Percentiles rank a stretch among this genome's conserved stretches.
These are phyloP conservation scores for Salix suchowensis DNA, from an alignment of 345 rosid species.

Conservation along the genomic window DNA sequence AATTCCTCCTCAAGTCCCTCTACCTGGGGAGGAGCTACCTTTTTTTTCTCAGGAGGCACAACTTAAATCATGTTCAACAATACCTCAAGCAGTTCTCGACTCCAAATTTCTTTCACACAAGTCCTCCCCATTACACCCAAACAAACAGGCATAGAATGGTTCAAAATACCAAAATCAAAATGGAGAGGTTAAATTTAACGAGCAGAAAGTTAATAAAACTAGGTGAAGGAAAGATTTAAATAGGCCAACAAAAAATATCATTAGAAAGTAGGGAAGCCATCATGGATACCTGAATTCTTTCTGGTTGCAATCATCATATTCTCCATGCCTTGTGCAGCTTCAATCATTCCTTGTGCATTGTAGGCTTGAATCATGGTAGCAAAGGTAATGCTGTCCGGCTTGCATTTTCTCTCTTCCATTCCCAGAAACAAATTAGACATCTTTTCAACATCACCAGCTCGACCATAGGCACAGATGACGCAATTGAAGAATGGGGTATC, in stretches of 20 bases:
- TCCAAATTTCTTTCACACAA: neutral
- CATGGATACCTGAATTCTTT: slow-evolving; percentile 30
- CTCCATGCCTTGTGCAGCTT: slow-evolving; percentile 54
- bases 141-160: neutral
- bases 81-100: neutral
- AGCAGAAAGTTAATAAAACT: neutral
- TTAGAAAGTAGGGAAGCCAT: neutral
- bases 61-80: neutral
- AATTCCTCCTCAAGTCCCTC: neutral
- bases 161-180: neutral
- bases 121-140: neutral
- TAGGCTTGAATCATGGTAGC: slow-evolving; percentile 71
- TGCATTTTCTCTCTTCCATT: slow-evolving; percentile 68
- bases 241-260: neutral
- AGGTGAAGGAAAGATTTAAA: neutral
- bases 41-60: neutral
- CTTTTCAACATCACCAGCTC: slow-evolving; percentile 60
- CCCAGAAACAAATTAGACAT: slow-evolving; percentile 55
- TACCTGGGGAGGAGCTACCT: neutral
- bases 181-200: neutral
- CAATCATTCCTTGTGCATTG: slow-evolving; percentile 56
- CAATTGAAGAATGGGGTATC: slow-evolving; percentile 83
- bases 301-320: slow-evolving; percentile 33
- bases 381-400: slow-evolving; percentile 58
- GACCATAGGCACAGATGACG: slow-evolving; percentile 68